Conservation (phyloP, 2,329 filamentous ascomycete species). For the Xylaria arbuscula region DNA sequence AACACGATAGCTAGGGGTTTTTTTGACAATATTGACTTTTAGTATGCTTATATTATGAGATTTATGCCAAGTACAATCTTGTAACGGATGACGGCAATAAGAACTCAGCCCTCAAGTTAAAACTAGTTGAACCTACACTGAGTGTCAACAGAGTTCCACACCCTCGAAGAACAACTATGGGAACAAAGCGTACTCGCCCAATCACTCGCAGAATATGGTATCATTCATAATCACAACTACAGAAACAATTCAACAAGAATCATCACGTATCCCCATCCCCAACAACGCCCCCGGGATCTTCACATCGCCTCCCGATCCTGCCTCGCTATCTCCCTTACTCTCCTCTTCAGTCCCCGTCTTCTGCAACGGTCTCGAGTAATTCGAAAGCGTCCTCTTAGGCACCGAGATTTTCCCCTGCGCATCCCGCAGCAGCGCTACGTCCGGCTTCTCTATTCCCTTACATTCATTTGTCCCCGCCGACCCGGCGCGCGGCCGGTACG, state of each 20-base stretch:
- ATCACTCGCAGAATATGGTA: background rate
- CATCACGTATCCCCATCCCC: slow-evolving; percentile 14
- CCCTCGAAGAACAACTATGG: background rate
- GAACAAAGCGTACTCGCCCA: background rate
- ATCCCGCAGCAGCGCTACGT: slow-evolving; percentile 33
- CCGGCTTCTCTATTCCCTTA: slow-evolving; percentile 25
- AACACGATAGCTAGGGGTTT: too few species aligned
- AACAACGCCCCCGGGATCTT: slow-evolving; percentile 30
- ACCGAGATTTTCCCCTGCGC: slow-evolving; percentile 17
- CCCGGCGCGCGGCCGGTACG: slow-evolving; percentile 33
- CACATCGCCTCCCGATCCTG: slow-evolving; percentile 35
- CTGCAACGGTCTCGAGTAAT: slow-evolving; percentile 45
- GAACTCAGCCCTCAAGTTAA: too few species aligned
- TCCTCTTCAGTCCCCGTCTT: background rate
- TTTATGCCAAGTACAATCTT: too few species aligned
- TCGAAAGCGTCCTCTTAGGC: slow-evolving; percentile 40
- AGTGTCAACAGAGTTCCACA: background rate
- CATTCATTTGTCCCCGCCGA: background rate
- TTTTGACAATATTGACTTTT: too few species aligned
- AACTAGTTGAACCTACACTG: too few species aligned
- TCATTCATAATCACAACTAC: slow-evolving; percentile 6
- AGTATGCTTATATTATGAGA: too few species aligned
- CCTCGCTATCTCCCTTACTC: slow-evolving; percentile 18
- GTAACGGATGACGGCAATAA: too few species aligned
- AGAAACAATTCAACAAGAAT: background rate